A percentile compares a stretch with the other conserved stretches of the same genome.
Conservation (phyloP, 2,329 filamentous ascomycete genomes). For the Pseudogymnoascus sp. region DNA sequence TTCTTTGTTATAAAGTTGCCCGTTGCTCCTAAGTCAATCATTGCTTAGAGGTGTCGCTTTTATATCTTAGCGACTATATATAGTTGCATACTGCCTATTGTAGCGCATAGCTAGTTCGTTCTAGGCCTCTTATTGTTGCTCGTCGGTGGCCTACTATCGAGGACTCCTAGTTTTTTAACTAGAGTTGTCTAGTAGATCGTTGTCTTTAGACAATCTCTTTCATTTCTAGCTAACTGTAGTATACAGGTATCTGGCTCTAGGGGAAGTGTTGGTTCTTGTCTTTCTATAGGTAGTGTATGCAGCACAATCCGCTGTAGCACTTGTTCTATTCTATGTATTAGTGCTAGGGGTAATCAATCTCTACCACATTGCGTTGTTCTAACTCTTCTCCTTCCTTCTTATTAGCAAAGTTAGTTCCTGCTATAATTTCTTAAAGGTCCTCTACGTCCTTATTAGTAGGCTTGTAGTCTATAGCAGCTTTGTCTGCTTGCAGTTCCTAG, state of each 20-base stretch:
- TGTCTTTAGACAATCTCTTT: background rate
- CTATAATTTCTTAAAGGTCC: background rate
- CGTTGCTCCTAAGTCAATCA: background rate
- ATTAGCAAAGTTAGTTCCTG: rapidly evolving
- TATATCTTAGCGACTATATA: background rate
- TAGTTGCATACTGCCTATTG: background rate
- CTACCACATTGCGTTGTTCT: background rate
- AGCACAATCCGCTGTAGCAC: too few relatives aligned
- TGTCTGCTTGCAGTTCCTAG: too few relatives aligned
- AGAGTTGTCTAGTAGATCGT: slow-evolving; percentile 16
- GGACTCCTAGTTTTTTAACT: background rate
- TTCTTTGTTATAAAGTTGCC: background rate
- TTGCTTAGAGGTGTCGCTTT: background rate
- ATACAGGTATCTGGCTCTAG: too few relatives aligned
- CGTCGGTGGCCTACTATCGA: background rate
- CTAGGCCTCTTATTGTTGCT: background rate
- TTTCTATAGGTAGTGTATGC: too few relatives aligned
- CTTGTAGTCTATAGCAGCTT: too few relatives aligned
- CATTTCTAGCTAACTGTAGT: too few relatives aligned
- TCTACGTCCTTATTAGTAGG: background rate
- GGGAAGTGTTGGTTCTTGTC: too few relatives aligned
- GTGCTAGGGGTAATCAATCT: background rate
- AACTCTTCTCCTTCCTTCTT: background rate
- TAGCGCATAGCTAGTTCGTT: background rate
- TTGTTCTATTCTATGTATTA: too few relatives aligned